A percentile compares a stretch with the other conserved stretches of the same genome.
Conservation (phyloP, 2,329 filamentous ascomycete genomes). For the Colletotrichum liaoningense region DNA sequence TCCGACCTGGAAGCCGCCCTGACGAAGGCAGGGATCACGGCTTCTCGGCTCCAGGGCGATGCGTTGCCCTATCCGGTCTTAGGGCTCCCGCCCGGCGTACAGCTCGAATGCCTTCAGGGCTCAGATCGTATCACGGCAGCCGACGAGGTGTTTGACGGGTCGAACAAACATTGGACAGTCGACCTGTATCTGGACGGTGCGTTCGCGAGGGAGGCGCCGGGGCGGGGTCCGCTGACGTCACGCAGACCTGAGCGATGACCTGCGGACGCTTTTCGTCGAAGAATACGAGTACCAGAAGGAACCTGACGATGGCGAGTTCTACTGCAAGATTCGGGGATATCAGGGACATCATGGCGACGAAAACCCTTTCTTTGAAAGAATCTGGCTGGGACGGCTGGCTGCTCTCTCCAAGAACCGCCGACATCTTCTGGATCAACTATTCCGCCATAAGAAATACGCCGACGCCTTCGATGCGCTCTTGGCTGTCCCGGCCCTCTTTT, state of each 20-base stretch:
- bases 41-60: too few species aligned
- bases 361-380: slow-evolving; percentile 2
- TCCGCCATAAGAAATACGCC: slow-evolving; percentile 1
- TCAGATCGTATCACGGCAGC: background rate
- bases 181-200: slow-evolving; percentile 2
- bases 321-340: background rate
- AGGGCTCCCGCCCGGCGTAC: background rate
- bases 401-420: background rate
- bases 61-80: too few species aligned
- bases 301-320: slow-evolving; percentile 6
- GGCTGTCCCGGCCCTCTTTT: slow-evolving; percentile 1
- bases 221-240: background rate
- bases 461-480: background rate
- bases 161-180: background rate
- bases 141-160: background rate
- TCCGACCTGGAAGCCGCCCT: too few species aligned
- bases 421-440: slow-evolving; percentile 1
- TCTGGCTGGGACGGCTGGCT: slow-evolving; percentile 1
- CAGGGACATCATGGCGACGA: background rate
- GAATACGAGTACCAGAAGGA: slow-evolving; percentile 1
- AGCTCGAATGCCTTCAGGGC: slow-evolving; percentile 8
- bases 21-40: too few species aligned
- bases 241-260: background rate
- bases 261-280: background rate
- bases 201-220: background rate